These are phyloP conservation scores for Paraphaeosphaeria sporulosa DNA, from an alignment of 2,329 filamentous ascomycete species.

Conservation along the genomic window DNA sequence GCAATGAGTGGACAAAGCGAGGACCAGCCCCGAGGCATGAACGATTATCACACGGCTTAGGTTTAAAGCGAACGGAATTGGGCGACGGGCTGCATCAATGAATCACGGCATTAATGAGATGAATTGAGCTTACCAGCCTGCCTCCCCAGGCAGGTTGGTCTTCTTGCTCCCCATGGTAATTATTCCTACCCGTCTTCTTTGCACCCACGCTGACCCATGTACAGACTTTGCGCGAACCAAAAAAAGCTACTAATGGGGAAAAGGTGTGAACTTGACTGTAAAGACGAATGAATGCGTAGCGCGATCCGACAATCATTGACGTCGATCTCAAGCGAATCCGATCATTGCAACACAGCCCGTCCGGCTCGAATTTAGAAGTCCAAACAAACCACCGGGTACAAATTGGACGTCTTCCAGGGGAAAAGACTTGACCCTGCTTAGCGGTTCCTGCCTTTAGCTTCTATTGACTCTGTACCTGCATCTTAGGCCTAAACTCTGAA, in stretches of 20 bases:
- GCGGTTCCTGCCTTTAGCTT: too few species aligned
- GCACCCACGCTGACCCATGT: neutral
- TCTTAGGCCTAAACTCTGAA: too few species aligned
- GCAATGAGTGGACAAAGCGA: neutral
- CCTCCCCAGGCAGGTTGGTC: slow-evolving; percentile 4
- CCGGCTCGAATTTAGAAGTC: too few species aligned
- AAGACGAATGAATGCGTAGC: neutral
- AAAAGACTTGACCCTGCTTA: too few species aligned
- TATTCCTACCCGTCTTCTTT: neutral
- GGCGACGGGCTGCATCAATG: neutral
- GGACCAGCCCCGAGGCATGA: neutral
- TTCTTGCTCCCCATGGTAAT: neutral
- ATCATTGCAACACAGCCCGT: too few species aligned
- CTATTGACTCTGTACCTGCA: too few species aligned
- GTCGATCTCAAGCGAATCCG: too few species aligned
- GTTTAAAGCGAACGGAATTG: neutral
- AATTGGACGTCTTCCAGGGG: too few species aligned
- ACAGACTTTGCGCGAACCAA: neutral
- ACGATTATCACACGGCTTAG: too few species aligned
- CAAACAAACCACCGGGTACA: too few species aligned
- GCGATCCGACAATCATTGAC: too few species aligned
- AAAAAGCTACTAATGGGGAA: neutral
- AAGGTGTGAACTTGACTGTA: neutral
- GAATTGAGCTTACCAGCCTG: slow-evolving; percentile 6
- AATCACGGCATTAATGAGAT: slow-evolving; percentile 3